Base-by-base conservation (phyloP, 1,284 basidiomycete genomes). In the Ustilago cynodontis region DNA sequence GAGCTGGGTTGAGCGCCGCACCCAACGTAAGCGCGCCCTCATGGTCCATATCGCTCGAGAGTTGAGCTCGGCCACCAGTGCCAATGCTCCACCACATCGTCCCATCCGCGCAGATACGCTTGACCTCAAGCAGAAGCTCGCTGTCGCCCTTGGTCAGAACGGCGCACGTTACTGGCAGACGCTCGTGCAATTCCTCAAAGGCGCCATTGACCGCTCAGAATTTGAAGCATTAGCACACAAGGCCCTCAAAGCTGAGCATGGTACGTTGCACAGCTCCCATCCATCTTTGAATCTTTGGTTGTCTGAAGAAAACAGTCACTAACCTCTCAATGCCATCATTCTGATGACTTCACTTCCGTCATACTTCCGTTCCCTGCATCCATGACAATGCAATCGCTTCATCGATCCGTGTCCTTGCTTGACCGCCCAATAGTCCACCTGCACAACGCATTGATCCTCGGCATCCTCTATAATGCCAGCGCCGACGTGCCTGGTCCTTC, bases 381-480 rank as follows among this genome's bases (percentile, higher is more conserved):
- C 35, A 16, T 16, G 3, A 14, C 35, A 10, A 33, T 37, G 9
- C 14, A 3, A 14, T 16, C 35, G 14, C 35, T 10, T 37, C 41
- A 20, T 43, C n/a, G 41, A 16, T 16, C 20, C 41, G 3, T 50
- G 33, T 16, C 26, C n/a, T 28, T 29, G 37, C 39, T 22, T 29
- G 9, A 14, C 33, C 58, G 8, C 2, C 4, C 41, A 24, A 37
- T 75, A 87, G 87, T 87, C 18, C 83, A 86, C 29, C 76, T 88
- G 26, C 87, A 88, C 81, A 87, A 88, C 65, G 80, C 85, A 4
- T 78, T 88, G 22, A 78, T 88, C 55, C 77, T 88, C 50, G 86
- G 86, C 28, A 85, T 88, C 68, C 82, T 88, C 29, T 86, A 87
- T 83, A 87, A 88, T 37, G 83, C 84, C 13, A 79, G 71, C 39